phyloP scores from a whole-genome alignment of 1,139 yeast genomes.

The Kluyveromyces sp. region DNA sequence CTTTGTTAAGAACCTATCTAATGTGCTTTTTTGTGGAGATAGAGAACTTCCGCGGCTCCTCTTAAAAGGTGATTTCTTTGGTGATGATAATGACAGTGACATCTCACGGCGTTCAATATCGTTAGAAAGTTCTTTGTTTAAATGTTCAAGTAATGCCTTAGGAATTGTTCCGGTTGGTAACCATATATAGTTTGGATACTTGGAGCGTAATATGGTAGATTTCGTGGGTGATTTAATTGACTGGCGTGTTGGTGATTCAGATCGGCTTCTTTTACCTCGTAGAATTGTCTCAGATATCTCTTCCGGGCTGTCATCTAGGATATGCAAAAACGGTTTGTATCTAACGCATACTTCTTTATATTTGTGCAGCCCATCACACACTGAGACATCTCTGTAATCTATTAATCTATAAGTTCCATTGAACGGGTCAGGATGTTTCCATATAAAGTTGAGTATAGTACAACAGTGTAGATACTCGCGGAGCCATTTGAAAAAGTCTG shows the following conservation, averaged over 20 bases:
- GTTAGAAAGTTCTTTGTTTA: constrained; percentile 12
- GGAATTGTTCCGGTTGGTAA: constrained; percentile 20
- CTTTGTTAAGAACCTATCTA: constrained; percentile 19
- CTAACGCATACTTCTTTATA: constrained; percentile 12
- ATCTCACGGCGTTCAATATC: constrained; percentile 4
- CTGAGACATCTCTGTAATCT: constrained; percentile 15
- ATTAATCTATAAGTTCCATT: constrained; percentile 15
- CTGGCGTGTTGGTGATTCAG: too few relatives aligned
- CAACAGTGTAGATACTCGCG: constrained; percentile 19
- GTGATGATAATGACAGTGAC: background rate
- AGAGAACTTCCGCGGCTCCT: background rate
- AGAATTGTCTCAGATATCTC: too few relatives aligned
- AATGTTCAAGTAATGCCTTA: constrained; percentile 6
- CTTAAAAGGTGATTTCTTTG: constrained; percentile 5
- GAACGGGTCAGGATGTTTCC: background rate
- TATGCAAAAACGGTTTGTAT: constrained; percentile 17
- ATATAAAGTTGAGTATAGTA: constrained; percentile 16
- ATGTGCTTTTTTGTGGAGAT: constrained; percentile 19
- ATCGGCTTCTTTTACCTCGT: too few relatives aligned
- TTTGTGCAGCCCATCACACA: constrained; percentile 9
- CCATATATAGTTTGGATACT: constrained; percentile 19
- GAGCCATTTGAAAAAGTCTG: constrained; percentile 24
- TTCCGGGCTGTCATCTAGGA: background rate
- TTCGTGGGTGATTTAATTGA: background rate
- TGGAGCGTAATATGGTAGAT: constrained; percentile 4